These are phyloP conservation scores for Dioscorea cayenensis DNA, from an alignment of 116 monocot genomes.

Conservation along the genomic window DNA sequence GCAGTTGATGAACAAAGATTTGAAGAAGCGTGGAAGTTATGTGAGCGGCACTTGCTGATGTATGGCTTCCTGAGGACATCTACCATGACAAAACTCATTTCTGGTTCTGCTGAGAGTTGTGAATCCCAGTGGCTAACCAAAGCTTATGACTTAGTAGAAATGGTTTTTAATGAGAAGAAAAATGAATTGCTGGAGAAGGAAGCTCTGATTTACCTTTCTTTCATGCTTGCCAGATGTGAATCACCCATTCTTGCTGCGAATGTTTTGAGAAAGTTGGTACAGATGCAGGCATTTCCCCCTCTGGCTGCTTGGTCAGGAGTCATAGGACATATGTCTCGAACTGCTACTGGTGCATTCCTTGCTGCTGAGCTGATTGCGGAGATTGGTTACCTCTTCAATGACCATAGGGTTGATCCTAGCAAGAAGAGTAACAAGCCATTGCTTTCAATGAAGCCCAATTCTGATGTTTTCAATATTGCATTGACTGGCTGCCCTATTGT, in stretches of 20 bases:
- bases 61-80: slow-evolving; percentile 70
- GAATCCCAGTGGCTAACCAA: slow-evolving; percentile 53
- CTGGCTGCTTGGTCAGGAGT: slow-evolving; percentile 55
- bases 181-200: slow-evolving; percentile 66
- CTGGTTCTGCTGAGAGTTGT: slow-evolving; percentile 58
- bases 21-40: slow-evolving; percentile 69
- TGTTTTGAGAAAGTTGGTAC: slow-evolving; percentile 58
- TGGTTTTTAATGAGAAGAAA: slow-evolving; percentile 33
- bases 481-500: slow-evolving; percentile 65
- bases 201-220: slow-evolving; percentile 59
- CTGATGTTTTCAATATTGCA: slow-evolving; percentile 50
- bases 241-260: slow-evolving; percentile 60
- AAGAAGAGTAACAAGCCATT: slow-evolving; percentile 65
- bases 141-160: slow-evolving; percentile 53
- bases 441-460: slow-evolving; percentile 67
- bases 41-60: slow-evolving; percentile 57
- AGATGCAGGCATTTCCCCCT: slow-evolving; percentile 61
- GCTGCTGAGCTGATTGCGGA: slow-evolving; percentile 74
- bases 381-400: slow-evolving; percentile 69
- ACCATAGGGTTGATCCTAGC: slow-evolving; percentile 74
- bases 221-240: slow-evolving; percentile 53
- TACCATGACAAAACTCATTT: slow-evolving; percentile 51
- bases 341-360: slow-evolving; percentile 59
- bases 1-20: slow-evolving; percentile 52
- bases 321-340: slow-evolving; percentile 66